phyloP scores from a whole-genome alignment of 2,329 filamentous ascomycete species.

The Diaporthe caulivora region DNA sequence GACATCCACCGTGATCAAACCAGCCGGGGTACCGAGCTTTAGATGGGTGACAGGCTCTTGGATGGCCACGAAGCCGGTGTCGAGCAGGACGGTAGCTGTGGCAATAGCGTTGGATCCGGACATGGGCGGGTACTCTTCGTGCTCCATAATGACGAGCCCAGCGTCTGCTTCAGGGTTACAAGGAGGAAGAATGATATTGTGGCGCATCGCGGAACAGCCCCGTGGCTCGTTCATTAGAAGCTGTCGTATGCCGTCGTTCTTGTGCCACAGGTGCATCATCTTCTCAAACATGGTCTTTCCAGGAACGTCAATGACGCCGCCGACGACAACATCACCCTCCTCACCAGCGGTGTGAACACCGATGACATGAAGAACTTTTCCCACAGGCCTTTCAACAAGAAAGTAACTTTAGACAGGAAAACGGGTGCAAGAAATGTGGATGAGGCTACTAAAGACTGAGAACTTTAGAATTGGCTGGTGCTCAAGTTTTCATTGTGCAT shows the following conservation, averaged over 20 bases:
- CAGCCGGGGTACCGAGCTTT: background rate
- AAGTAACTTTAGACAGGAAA: background rate
- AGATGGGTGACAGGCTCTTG: background rate
- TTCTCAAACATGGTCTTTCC: constrained; percentile 63
- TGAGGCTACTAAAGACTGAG: background rate
- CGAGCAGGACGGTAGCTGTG: background rate
- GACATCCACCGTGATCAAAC: background rate
- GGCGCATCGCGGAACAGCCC: constrained; percentile 53
- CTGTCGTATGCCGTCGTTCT: constrained; percentile 55
- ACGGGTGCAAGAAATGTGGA: background rate
- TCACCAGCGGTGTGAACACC: constrained; percentile 56
- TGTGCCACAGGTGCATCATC: constrained; percentile 54
- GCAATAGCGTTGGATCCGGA: background rate
- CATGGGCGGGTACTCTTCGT: background rate
- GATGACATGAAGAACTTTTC: constrained; percentile 47
- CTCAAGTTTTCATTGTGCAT: background rate
- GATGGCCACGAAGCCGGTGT: constrained; percentile 1
- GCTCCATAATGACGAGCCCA: background rate
- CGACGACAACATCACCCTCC: constrained; percentile 62
- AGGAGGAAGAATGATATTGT: background rate
- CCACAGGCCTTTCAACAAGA: background rate
- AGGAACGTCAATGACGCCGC: constrained; percentile 58
- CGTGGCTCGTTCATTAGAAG: constrained; percentile 60
- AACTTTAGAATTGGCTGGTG: background rate
- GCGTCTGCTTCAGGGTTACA: background rate